A percentile compares a stretch with the other conserved stretches of the same genome.
phyloP scores from a whole-genome alignment of 305 asterid species.

The Solanum hybrid region DNA sequence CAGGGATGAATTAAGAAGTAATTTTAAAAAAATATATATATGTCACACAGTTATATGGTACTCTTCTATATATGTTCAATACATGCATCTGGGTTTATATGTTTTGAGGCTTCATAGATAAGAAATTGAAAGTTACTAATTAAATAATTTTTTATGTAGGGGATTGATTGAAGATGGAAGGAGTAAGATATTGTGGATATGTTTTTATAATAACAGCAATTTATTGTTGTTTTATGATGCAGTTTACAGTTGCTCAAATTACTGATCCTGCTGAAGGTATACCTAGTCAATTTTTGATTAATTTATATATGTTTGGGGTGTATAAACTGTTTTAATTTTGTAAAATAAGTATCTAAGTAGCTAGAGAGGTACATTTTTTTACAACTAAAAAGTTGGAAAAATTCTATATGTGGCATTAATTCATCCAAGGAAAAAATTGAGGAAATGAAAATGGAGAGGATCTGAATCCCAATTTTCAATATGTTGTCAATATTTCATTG shows the following conservation, averaged over 20 bases:
- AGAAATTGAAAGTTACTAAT: background rate
- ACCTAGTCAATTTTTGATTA: background rate
- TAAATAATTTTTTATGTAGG: background rate
- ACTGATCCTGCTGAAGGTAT: conserved; percentile 37
- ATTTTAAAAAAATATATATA: no score
- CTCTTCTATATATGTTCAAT: background rate
- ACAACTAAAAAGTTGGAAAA: background rate
- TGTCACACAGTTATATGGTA: background rate
- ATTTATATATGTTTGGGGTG: background rate
- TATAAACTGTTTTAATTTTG: background rate
- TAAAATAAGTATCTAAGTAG: background rate
- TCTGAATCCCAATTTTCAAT: background rate
- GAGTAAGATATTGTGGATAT: conserved; percentile 8
- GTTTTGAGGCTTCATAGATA: background rate
- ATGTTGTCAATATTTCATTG: background rate
- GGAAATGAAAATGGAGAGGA: background rate
- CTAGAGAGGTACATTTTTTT: background rate
- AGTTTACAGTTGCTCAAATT: conserved; percentile 7
- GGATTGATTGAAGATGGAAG: conserved; percentile 12
- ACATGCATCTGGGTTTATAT: background rate
- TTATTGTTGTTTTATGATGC: conserved; percentile 14
- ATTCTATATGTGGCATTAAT: background rate
- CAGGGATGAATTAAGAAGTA: background rate
- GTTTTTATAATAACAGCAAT: conserved; percentile 11
- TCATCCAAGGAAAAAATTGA: background rate